Evolutionary conservation across 495 filamentous ascomycete genomes (phyloP).

Genomic region (Penicillium coffeae): DNA sequence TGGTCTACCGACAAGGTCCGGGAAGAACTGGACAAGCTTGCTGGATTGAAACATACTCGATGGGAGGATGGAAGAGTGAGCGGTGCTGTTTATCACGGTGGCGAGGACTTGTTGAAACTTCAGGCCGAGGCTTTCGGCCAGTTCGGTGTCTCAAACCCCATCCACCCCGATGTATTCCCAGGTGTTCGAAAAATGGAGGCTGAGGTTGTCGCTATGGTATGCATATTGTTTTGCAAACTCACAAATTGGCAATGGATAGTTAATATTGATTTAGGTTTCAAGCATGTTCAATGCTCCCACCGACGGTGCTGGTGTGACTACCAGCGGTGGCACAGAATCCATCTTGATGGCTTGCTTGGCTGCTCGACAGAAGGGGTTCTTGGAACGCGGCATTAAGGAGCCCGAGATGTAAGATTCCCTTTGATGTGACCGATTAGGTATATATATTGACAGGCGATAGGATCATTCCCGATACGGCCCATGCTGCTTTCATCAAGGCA

Average conservation of each 20-base stretch:
- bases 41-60: slow-evolving; percentile 83
- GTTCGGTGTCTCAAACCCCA: slow-evolving; percentile 96
- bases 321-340: slow-evolving; percentile 90
- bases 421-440: neutral
- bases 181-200: slow-evolving; percentile 99
- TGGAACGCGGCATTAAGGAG: slow-evolving; percentile 81
- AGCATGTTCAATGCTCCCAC: slow-evolving; percentile 86
- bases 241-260: neutral
- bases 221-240: neutral
- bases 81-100: slow-evolving; percentile 95
- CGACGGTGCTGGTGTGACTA: slow-evolving; percentile 81
- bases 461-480: slow-evolving; percentile 90
- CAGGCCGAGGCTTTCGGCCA: slow-evolving; percentile 89
- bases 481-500: slow-evolving; percentile 95
- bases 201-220: slow-evolving; percentile 92
- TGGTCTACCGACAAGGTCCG: slow-evolving; percentile 76
- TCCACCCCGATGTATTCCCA: slow-evolving; percentile 98
- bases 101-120: slow-evolving; percentile 73
- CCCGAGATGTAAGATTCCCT: slow-evolving; percentile 75
- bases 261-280: slow-evolving; percentile 51
- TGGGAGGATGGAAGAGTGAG: slow-evolving; percentile 97
- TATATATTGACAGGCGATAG: slow-evolving; percentile 41
- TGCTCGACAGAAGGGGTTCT: slow-evolving; percentile 82
- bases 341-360: slow-evolving; percentile 92
- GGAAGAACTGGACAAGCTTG: slow-evolving; percentile 74